Evolutionary conservation across 2,329 filamentous ascomycete species (phyloP).

Genomic region (Exophiala phaeomuriformis): DNA sequence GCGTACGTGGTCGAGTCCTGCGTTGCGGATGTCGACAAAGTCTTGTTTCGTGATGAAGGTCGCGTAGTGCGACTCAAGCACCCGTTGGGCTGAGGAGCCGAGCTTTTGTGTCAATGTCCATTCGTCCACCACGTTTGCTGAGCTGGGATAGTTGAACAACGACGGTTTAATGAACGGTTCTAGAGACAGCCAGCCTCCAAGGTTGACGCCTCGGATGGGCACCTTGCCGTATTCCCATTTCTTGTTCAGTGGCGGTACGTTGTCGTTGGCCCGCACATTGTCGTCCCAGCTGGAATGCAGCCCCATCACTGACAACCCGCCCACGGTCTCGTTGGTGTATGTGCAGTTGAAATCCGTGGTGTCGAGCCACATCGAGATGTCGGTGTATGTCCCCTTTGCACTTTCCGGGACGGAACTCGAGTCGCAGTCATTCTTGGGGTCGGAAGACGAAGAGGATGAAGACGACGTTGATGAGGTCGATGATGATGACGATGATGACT

Average conservation of each 20-base stretch:
- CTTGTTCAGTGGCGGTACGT: slow-evolving; percentile 70
- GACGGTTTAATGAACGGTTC: slow-evolving; percentile 96
- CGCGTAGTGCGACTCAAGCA: slow-evolving; percentile 79
- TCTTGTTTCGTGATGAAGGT: slow-evolving; percentile 78
- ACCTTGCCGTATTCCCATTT: slow-evolving; percentile 69
- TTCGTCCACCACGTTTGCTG: slow-evolving; percentile 72
- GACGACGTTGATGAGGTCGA: slow-evolving; percentile 25
- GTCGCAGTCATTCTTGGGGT: slow-evolving; percentile 45
- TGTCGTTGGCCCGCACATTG: slow-evolving; percentile 64
- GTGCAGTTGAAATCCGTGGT: slow-evolving; percentile 90
- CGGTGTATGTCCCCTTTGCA: slow-evolving; percentile 68
- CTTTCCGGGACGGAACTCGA: slow-evolving; percentile 54
- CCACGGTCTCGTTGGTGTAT: slow-evolving; percentile 77
- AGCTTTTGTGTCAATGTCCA: slow-evolving; percentile 69
- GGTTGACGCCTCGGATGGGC: slow-evolving; percentile 81
- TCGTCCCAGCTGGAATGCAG: slow-evolving; percentile 82
- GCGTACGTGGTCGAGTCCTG: slow-evolving; percentile 92
- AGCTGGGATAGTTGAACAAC: slow-evolving; percentile 62
- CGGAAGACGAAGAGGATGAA: slow-evolving; percentile 17
- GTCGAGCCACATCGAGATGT: slow-evolving; percentile 87
- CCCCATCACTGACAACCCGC: slow-evolving; percentile 84
- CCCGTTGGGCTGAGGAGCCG: slow-evolving; percentile 55
- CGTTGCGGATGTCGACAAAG: slow-evolving; percentile 74
- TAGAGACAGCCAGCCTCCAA: slow-evolving; percentile 88
- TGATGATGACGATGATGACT: slow-evolving; percentile 22